These are phyloP conservation scores for Gyromitra esculenta DNA, from an alignment of 2,329 filamentous ascomycete species.

Conservation along the genomic window DNA sequence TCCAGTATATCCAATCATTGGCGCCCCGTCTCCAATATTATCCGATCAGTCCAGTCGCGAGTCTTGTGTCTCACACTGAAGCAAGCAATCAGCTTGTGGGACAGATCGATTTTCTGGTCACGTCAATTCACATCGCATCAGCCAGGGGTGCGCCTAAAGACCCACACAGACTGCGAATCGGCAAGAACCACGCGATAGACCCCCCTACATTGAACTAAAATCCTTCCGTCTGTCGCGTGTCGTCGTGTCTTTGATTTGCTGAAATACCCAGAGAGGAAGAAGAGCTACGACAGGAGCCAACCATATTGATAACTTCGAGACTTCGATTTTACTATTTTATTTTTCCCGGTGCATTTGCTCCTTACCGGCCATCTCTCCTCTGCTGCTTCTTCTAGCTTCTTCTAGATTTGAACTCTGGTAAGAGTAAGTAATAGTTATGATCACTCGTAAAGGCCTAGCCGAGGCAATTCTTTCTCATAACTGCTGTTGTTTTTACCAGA, in stretches of 20 bases:
- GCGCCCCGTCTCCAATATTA: slow-evolving; percentile 48
- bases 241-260: slow-evolving; percentile 50
- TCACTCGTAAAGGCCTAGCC: slow-evolving; percentile 4
- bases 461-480: slow-evolving; percentile 12
- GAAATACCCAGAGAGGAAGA: slow-evolving; percentile 45
- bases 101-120: slow-evolving; percentile 55
- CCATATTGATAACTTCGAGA: slow-evolving; percentile 44
- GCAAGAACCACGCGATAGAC: slow-evolving; percentile 55
- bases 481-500: slow-evolving; percentile 30
- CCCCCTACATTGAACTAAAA: slow-evolving; percentile 49
- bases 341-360: slow-evolving; percentile 51
- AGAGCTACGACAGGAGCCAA: slow-evolving; percentile 45
- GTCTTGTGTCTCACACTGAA: slow-evolving; percentile 54
- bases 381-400: slow-evolving; percentile 38
- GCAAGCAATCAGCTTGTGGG: slow-evolving; percentile 55
- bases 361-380: slow-evolving; percentile 51
- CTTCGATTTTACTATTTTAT: slow-evolving; percentile 44
- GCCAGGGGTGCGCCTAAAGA: slow-evolving; percentile 53
- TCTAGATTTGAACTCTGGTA: slow-evolving; percentile 44
- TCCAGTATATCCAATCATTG: slow-evolving; percentile 49
- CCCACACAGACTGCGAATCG: slow-evolving; percentile 54
- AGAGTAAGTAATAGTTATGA: slow-evolving; percentile 44
- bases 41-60: slow-evolving; percentile 51
- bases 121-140: slow-evolving; percentile 54
- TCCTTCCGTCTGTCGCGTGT: slow-evolving; percentile 53